Evolutionary conservation across 306 rosid species (phyloP).

Genomic region (Lathyrus oleraceus): DNA sequence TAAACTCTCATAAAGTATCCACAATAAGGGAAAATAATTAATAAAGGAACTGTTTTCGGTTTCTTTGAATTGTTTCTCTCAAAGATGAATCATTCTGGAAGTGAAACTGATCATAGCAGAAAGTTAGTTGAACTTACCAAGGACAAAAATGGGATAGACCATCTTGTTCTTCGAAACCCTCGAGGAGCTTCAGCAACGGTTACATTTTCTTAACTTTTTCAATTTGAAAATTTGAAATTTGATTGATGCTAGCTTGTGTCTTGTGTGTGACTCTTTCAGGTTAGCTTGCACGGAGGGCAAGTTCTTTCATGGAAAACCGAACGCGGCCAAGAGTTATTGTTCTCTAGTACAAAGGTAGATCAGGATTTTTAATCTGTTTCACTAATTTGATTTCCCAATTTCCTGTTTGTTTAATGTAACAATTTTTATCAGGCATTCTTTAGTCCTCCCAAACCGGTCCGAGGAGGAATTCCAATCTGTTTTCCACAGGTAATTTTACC

Average conservation of each 20-base stretch:
- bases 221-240: background rate
- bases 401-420: background rate
- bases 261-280: constrained; percentile 44
- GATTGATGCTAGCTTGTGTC: constrained; percentile 14
- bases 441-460: constrained; percentile 71
- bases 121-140: constrained; percentile 48
- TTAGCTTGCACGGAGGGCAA: constrained; percentile 89
- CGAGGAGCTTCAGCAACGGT: constrained; percentile 79
- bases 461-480: constrained; percentile 96
- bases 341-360: constrained; percentile 68
- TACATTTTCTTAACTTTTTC: constrained; percentile 15
- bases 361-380: background rate
- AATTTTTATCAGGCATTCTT: constrained; percentile 57
- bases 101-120: constrained; percentile 37
- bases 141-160: constrained; percentile 65
- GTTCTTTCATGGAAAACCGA: constrained; percentile 88
- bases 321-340: constrained; percentile 70
- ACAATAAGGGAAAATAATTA: constrained; percentile 18
- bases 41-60: constrained; percentile 16
- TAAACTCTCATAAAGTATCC: constrained; percentile 22
- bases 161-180: constrained; percentile 52
- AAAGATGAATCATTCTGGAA: constrained; percentile 52
- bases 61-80: background rate
- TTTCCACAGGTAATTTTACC: constrained; percentile 75
- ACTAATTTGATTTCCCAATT: background rate